Evolutionary conservation across 208 protist genomes (phyloP).

Genomic region (Leishmania turanica): DNA sequence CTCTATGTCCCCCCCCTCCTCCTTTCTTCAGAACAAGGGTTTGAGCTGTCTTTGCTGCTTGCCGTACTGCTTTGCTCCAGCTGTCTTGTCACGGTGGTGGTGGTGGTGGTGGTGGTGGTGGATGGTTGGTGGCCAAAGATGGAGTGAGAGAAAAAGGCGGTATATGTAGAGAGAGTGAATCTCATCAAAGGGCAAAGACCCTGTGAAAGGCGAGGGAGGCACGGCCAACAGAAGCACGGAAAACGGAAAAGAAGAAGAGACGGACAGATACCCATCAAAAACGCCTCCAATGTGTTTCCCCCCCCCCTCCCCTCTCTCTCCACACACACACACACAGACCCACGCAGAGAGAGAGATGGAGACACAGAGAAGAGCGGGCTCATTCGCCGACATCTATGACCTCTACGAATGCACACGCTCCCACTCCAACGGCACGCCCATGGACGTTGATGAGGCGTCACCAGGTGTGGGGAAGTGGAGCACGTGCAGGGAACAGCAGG

Average conservation of each 20-base stretch:
- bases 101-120: not conserved
- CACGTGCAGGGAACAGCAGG: not conserved
- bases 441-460: not conserved
- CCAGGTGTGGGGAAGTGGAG: not conserved
- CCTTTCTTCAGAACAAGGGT: not conserved
- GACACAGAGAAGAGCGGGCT: not conserved
- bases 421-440: not conserved
- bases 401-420: not conserved
- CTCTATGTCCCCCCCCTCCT: not conserved
- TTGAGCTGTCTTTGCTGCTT: not conserved
- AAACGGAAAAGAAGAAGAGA: not conserved
- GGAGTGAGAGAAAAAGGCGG: not conserved
- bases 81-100: not conserved
- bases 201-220: not conserved
- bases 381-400: not conserved
- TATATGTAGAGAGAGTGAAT: not conserved
- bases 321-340: not conserved
- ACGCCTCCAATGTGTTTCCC: not conserved
- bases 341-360: not conserved
- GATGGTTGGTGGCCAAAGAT: not conserved
- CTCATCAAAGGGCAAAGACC: not conserved
- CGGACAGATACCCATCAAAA: not conserved
- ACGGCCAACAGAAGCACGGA: too few relatives aligned
- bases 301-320: not conserved
- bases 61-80: not conserved